Conservation (phyloP, 1,284 basidiomycete species). For the Irpex lacteus region DNA sequence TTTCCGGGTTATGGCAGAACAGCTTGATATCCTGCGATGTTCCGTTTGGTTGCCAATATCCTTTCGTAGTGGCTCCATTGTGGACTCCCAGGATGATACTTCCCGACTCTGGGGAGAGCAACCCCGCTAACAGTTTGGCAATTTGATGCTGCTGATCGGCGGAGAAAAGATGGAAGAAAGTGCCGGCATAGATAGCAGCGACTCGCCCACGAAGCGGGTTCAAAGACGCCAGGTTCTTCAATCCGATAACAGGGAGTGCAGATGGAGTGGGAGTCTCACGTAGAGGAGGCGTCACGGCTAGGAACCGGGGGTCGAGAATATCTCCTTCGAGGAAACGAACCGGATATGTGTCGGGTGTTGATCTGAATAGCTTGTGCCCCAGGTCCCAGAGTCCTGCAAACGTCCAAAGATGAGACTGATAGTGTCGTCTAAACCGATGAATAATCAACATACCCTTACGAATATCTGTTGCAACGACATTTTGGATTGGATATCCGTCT, state of each 20-base stretch:
- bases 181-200: conserved; percentile 44
- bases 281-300: conserved; percentile 24
- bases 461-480: too few relatives aligned
- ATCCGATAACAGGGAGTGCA: conserved; percentile 8
- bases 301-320: conserved; percentile 36
- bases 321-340: conserved; percentile 46
- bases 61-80: conserved; percentile 21
- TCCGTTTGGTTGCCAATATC: conserved; percentile 15
- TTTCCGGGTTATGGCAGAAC: conserved; percentile 32
- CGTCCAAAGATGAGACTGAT: too few relatives aligned
- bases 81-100: conserved; percentile 37
- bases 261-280: too few relatives aligned
- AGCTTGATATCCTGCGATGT: conserved; percentile 4
- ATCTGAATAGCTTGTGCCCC: conserved; percentile 32
- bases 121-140: conserved; percentile 36
- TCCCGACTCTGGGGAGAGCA: conserved; percentile 37
- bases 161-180: conserved; percentile 52
- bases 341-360: conserved; percentile 37
- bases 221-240: conserved; percentile 35
- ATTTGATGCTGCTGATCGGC: conserved; percentile 39
- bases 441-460: too few relatives aligned
- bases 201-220: conserved; percentile 42
- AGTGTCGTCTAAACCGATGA: too few relatives aligned
- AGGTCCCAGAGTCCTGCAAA: conserved; percentile 31
- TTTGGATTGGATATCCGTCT: conserved; percentile 33